phyloP scores from a whole-genome alignment of 768 basidiomycete species.

The Kwoniella dejecticola region DNA sequence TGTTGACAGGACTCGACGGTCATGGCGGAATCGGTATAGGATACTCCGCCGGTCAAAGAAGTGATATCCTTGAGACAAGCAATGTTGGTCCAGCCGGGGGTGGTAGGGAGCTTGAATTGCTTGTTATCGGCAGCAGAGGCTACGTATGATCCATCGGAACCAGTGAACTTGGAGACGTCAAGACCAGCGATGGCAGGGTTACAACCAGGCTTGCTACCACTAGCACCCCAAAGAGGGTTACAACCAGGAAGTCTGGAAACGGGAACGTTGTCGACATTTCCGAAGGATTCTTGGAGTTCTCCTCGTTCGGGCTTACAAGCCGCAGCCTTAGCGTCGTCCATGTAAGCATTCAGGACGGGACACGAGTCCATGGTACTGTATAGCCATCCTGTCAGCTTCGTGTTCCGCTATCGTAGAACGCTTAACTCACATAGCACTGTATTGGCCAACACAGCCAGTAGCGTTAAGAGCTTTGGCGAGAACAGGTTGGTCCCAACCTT shows the following conservation, averaged over 20 bases:
- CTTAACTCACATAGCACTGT: constrained; percentile 28
- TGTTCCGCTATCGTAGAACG: background rate
- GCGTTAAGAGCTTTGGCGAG: constrained; percentile 63
- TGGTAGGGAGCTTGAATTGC: constrained; percentile 27
- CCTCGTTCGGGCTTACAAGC: constrained; percentile 41
- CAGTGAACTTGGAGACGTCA: constrained; percentile 32
- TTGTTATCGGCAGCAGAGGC: constrained; percentile 22
- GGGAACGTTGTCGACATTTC: constrained; percentile 38
- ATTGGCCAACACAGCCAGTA: constrained; percentile 27
- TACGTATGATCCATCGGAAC: constrained; percentile 36
- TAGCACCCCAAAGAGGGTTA: constrained; percentile 46
- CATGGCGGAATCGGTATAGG: constrained; percentile 28
- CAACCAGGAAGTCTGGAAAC: constrained; percentile 45
- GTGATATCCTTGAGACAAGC: constrained; percentile 31
- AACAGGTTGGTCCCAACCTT: constrained; percentile 64
- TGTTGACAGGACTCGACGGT: constrained; percentile 27
- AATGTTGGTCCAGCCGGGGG: constrained; percentile 38
- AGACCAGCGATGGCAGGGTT: constrained; percentile 27
- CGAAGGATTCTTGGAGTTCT: constrained; percentile 20
- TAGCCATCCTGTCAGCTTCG: background rate
- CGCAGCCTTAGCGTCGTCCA: constrained; percentile 23
- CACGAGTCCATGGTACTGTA: constrained; percentile 22
- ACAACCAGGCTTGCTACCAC: constrained; percentile 42
- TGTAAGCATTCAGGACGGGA: constrained; percentile 26
- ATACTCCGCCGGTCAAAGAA: constrained; percentile 22